Evolutionary conservation across 371 early-diverging fungal species (phyloP).

Genomic region (Actinomucor elegans): DNA sequence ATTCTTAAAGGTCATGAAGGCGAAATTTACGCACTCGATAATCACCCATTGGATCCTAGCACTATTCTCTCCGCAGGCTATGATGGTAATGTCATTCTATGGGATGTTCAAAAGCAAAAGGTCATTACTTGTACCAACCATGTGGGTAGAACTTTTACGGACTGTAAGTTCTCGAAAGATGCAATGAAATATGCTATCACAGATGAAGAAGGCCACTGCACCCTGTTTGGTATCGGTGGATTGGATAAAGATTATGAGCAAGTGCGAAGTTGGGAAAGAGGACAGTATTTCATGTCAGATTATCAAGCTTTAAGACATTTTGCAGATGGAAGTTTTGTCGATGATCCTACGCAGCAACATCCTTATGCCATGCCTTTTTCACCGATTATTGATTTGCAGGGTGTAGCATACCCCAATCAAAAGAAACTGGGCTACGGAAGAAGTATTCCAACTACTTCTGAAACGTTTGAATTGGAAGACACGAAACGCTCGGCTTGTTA

Average conservation of each 20-base stretch:
- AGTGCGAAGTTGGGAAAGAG: slow-evolving; percentile 61
- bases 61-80: slow-evolving; percentile 81
- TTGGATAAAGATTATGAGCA: slow-evolving; percentile 58
- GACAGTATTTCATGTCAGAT: slow-evolving; percentile 77
- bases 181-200: slow-evolving; percentile 68
- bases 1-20: slow-evolving; percentile 61
- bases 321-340: slow-evolving; percentile 68
- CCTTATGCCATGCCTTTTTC: slow-evolving; percentile 68
- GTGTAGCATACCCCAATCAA: slow-evolving; percentile 68
- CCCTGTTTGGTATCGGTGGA: slow-evolving; percentile 65
- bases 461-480: slow-evolving; percentile 51
- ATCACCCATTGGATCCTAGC: slow-evolving; percentile 71
- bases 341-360: slow-evolving; percentile 67
- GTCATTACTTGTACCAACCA: slow-evolving; percentile 33
- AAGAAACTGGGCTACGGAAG: slow-evolving; percentile 62
- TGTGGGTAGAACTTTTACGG: slow-evolving; percentile 40
- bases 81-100: slow-evolving; percentile 82
- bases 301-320: slow-evolving; percentile 65
- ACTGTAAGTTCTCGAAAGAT: slow-evolving; percentile 56
- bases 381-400: slow-evolving; percentile 67
- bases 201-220: slow-evolving; percentile 70
- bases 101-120: slow-evolving; percentile 57
- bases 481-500: slow-evolving; percentile 40
- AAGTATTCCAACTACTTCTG: slow-evolving; percentile 52
- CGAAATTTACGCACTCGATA: slow-evolving; percentile 74